A percentile compares a stretch with the other conserved stretches of the same genome.
phyloP scores from a whole-genome alignment of 2,329 filamentous ascomycete species.

The Fusarium pseudoanthophilum region DNA sequence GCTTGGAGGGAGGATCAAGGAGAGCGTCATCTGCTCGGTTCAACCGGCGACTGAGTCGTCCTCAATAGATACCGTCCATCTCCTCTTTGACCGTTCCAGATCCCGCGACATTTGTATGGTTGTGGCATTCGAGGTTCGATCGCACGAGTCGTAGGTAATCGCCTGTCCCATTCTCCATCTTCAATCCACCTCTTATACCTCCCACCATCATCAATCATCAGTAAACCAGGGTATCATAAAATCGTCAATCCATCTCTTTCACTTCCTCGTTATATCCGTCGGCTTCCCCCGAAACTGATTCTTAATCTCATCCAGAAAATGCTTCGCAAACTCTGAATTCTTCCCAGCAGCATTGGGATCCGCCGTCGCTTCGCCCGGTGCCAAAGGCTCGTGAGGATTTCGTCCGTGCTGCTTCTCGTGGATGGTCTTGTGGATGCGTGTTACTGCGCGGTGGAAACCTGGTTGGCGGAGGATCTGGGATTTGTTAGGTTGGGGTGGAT shows the following conservation, averaged over 20 bases:
- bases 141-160: not conserved
- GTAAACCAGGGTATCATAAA: conserved; percentile 12
- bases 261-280: conserved; percentile 50
- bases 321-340: conserved; percentile 53
- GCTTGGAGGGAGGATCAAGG: not conserved
- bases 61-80: not conserved
- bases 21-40: not conserved
- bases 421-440: conserved; percentile 62
- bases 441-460: conserved; percentile 63
- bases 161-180: not conserved
- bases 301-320: conserved; percentile 63
- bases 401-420: conserved; percentile 61
- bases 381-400: conserved; percentile 61
- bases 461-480: conserved; percentile 63
- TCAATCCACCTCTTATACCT: not conserved
- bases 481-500: not conserved
- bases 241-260: conserved; percentile 1
- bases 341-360: conserved; percentile 47
- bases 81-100: too few relatives aligned
- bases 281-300: conserved; percentile 61
- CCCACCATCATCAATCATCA: not conserved
- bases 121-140: not conserved
- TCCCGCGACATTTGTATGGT: too few relatives aligned
- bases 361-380: conserved; percentile 63
- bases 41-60: too few relatives aligned